phyloP scores from a whole-genome alignment of 768 basidiomycete species.

The Lentinula sp. region DNA sequence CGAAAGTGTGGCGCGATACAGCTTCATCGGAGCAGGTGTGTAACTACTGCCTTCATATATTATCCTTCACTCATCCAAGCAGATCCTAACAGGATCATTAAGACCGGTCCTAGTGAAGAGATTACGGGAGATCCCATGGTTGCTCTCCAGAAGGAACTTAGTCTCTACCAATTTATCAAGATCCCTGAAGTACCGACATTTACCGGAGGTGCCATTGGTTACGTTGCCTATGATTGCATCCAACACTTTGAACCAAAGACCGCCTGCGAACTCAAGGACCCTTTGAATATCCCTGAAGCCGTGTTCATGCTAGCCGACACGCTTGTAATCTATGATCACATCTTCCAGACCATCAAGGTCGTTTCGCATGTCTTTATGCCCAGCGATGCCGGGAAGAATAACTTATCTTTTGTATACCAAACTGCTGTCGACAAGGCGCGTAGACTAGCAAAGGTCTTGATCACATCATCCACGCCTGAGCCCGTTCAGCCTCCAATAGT shows the following conservation, averaged over 20 bases:
- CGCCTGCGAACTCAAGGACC: slow-evolving; percentile 65
- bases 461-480: slow-evolving; percentile 50
- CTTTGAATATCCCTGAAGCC: slow-evolving; percentile 87
- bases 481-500: slow-evolving; percentile 60
- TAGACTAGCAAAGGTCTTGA: slow-evolving; percentile 67
- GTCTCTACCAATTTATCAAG: slow-evolving; percentile 83
- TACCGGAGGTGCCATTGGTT: slow-evolving; percentile 96
- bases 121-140: slow-evolving; percentile 82
- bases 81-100: slow-evolving; percentile 94
- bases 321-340: slow-evolving; percentile 93
- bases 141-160: slow-evolving; percentile 79
- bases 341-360: slow-evolving; percentile 90
- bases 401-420: slow-evolving; percentile 81
- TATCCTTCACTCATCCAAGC: slow-evolving; percentile 2
- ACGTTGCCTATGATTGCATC: slow-evolving; percentile 94
- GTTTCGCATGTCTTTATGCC: slow-evolving; percentile 95
- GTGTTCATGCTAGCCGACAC: slow-evolving; percentile 97
- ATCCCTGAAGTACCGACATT: slow-evolving; percentile 91
- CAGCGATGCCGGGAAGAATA: slow-evolving; percentile 54
- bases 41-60: slow-evolving; percentile 6
- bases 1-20: slow-evolving; percentile 89
- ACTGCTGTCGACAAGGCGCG: slow-evolving; percentile 81
- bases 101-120: slow-evolving; percentile 82
- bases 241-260: slow-evolving; percentile 97
- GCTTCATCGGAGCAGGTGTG: slow-evolving; percentile 92